A percentile compares a stretch with the other conserved stretches of the same genome.
Conservation (phyloP, 1,284 basidiomycete genomes). For the Trichosporon faecale region DNA sequence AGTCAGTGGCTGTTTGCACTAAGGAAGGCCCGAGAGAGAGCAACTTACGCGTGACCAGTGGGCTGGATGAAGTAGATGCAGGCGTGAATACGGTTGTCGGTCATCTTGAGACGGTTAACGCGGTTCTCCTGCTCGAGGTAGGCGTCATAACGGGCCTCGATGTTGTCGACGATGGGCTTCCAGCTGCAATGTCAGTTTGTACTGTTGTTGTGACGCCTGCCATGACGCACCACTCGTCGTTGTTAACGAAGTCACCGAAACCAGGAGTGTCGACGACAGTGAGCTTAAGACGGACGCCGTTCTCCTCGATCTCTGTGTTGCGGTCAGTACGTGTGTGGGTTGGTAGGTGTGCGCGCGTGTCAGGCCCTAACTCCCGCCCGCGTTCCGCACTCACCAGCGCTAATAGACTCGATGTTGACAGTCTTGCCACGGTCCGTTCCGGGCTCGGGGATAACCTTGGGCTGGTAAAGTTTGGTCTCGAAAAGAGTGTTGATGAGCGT, state of each 20-base stretch:
- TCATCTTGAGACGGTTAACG: slow-evolving; percentile 64
- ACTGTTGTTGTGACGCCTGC: background rate
- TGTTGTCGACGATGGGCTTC: slow-evolving; percentile 96
- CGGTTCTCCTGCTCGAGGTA: slow-evolving; percentile 97
- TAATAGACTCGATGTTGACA: slow-evolving; percentile 92
- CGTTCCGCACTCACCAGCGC: slow-evolving; percentile 67
- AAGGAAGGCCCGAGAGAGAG: background rate
- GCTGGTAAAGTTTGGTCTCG: slow-evolving; percentile 87
- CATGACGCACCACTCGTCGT: slow-evolving; percentile 77
- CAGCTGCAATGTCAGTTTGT: slow-evolving; percentile 59
- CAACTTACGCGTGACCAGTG: slow-evolving; percentile 91
- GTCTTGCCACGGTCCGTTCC: slow-evolving; percentile 84
- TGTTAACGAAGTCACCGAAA: slow-evolving; percentile 97
- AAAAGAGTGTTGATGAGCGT: slow-evolving; percentile 97
- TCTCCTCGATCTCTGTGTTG: slow-evolving; percentile 88
- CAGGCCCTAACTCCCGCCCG: background rate
- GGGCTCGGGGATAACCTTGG: slow-evolving; percentile 76
- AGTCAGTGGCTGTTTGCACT: background rate
- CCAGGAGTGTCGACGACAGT: slow-evolving; percentile 98
- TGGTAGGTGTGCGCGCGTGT: background rate
- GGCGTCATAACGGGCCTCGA: slow-evolving; percentile 91
- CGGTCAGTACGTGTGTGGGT: slow-evolving; percentile 32
- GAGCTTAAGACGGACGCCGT: slow-evolving; percentile 84
- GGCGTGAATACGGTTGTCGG: slow-evolving; percentile 56
- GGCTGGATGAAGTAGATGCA: slow-evolving; percentile 98